phyloP scores from a whole-genome alignment of 495 filamentous ascomycete genomes.

The Neurospora discreta region DNA sequence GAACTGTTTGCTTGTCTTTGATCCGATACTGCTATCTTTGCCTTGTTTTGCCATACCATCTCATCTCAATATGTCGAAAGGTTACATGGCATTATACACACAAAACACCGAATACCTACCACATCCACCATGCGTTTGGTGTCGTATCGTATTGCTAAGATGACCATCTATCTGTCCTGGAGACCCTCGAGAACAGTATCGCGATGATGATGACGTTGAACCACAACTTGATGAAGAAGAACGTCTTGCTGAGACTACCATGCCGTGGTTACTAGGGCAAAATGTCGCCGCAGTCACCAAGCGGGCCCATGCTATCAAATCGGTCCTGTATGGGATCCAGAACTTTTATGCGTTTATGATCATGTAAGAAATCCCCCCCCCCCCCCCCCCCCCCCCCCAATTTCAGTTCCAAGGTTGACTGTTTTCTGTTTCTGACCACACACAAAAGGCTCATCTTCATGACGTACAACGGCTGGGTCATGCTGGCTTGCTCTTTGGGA shows the following conservation, averaged over 20 bases:
- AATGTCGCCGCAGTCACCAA: slow-evolving; percentile 41
- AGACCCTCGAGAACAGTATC: neutral
- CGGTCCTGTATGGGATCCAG: slow-evolving; percentile 78
- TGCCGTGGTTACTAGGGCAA: slow-evolving; percentile 39
- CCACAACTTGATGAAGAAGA: slow-evolving; percentile 34
- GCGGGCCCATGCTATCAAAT: slow-evolving; percentile 64
- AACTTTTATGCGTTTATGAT: slow-evolving; percentile 99
- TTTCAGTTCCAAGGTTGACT: no score
- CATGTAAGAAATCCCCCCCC: slow-evolving; percentile 53
- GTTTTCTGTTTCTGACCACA: neutral
- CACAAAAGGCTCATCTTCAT: slow-evolving; percentile 83
- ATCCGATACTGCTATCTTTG: neutral
- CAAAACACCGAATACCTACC: neutral
- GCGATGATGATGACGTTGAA: neutral
- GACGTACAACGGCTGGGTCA: slow-evolving; percentile 98
- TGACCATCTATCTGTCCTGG: neutral
- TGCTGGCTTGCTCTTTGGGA: slow-evolving; percentile 81
- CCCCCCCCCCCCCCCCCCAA: no score
- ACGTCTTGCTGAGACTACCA: slow-evolving; percentile 38
- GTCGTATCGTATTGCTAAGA: slow-evolving; percentile 8
- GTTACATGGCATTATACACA: neutral
- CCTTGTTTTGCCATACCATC: neutral
- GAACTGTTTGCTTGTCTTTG: neutral
- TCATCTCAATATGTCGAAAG: neutral
- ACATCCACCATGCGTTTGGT: neutral